phyloP scores from a whole-genome alignment of 495 filamentous ascomycete genomes.

The Amniculicola lignicola region DNA sequence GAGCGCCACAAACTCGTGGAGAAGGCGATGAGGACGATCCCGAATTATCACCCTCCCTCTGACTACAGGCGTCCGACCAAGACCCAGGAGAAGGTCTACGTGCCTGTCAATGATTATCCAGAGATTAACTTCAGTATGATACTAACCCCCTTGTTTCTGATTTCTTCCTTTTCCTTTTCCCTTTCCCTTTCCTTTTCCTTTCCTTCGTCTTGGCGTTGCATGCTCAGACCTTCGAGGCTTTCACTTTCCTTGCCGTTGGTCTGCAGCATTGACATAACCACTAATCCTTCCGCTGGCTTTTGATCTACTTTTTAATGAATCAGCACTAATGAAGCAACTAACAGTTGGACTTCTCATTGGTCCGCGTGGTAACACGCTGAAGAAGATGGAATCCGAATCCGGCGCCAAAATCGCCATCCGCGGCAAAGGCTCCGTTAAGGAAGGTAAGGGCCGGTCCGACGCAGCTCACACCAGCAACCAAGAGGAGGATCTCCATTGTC shows the following conservation, averaged over 20 bases:
- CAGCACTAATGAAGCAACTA: no score
- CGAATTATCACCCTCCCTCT: conserved; percentile 95
- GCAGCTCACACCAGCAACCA: conserved; percentile 98
- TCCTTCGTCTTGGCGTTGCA: conserved; percentile 45
- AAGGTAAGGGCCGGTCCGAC: conserved; percentile 98
- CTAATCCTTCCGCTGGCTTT: conserved; percentile 53
- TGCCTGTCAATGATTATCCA: conserved; percentile 99
- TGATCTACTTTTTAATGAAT: conserved; percentile 33
- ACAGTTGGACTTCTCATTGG: conserved; percentile 99
- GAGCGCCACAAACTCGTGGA: conserved; percentile 97
- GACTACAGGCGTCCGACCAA: conserved; percentile 98
- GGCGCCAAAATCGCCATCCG: conserved; percentile 97
- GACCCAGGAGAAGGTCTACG: conserved; percentile 99
- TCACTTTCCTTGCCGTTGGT: conserved; percentile 39
- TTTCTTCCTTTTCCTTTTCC: conserved; percentile 41
- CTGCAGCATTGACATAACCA: conserved; percentile 28
- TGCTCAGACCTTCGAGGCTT: conserved; percentile 48
- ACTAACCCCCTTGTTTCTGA: conserved; percentile 36
- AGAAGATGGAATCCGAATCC: conserved; percentile 98
- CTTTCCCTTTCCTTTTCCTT: conserved; percentile 23
- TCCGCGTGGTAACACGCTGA: conserved; percentile 97
- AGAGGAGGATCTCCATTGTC: conserved; percentile 97
- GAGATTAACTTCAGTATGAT: conserved; percentile 99
- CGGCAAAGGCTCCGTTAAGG: conserved; percentile 98
- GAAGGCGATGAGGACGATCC: conserved; percentile 96